Evolutionary conservation across 257 asterid genomes (phyloP), one percentile per base, ranked within the genome.

Genomic region (Solanum ossicruentum): DNA sequence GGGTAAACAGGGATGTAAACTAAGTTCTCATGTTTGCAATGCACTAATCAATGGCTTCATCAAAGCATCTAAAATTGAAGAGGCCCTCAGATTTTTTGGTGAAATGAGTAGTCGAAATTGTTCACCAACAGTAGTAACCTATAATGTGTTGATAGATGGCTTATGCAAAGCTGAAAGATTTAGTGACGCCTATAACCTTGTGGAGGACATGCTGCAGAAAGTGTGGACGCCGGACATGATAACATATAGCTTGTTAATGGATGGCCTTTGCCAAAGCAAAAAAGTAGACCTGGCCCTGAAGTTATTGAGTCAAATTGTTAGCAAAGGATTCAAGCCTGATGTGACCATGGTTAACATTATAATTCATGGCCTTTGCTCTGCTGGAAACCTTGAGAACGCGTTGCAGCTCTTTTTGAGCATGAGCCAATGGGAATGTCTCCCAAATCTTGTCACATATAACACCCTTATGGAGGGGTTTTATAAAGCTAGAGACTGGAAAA

Each of bases 401-500:
- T 69, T 91, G 87, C 87, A 91, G 2, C 80, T 95, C 82, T 96
- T 91, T 90, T 81, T 94, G 84, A 90, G 89, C 87, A 97, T 95
- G 98, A 90, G 87, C 72, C 81, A 69, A 65, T 67, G 84, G 90
- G 87, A 88, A 79, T 92, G 94, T 88, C 84, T 87, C 71, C 98
- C 98, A 11, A 92, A 90, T 89, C 93, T 97, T 43, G 97, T 95
- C 51, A 91, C 98, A 65, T 90, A 90, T 89, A 97, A 97, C 89
- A 92, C 97, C 47, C 92, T 95, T 13, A 93, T 97, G 99, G 98
- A 95, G 83, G 99, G 99, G 39, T 97, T 94, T 87, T 97, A 91
- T 85, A 95, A 92, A 87, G 94, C 86, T 66, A 88, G 96, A 39
- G 96, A 95, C 86, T 86, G 89, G 60, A 86, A 72, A 86, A 93